These are phyloP conservation scores for Colletotrichum scovillei DNA, from an alignment of 2,329 filamentous ascomycete species.

Conservation along the genomic window DNA sequence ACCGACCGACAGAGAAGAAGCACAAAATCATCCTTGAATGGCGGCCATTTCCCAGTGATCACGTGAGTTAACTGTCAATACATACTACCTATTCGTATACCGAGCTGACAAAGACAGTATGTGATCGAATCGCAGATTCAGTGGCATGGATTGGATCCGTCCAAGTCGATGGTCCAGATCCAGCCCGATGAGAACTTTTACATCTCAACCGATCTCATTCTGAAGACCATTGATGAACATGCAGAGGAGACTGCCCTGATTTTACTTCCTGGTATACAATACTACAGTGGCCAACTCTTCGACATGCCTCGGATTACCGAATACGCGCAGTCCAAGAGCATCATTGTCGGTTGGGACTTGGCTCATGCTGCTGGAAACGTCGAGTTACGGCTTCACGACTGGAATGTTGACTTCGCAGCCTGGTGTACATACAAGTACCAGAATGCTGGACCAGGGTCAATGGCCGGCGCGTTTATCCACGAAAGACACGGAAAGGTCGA, in stretches of 20 bases:
- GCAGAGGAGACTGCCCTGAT: conserved; percentile 74
- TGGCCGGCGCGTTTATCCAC: conserved; percentile 80
- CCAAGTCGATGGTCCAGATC: conserved; percentile 79
- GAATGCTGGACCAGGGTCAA: conserved; percentile 79
- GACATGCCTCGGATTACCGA: conserved; percentile 79
- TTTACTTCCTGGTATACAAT: conserved; percentile 82
- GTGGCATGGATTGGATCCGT: conserved; percentile 75
- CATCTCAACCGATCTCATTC: conserved; percentile 73
- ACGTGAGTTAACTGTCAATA: conserved; percentile 59
- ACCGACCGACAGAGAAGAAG: conserved; percentile 70
- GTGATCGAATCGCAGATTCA: conserved; percentile 84
- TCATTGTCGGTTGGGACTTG: conserved; percentile 81
- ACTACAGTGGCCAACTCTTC: conserved; percentile 83
- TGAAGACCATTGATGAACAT: conserved; percentile 75
- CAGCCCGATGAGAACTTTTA: conserved; percentile 70
- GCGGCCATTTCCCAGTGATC: conserved; percentile 90
- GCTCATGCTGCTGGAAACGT: conserved; percentile 84
- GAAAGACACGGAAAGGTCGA: conserved; percentile 70
- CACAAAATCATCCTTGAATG: conserved; percentile 91
- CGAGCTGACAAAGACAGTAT: conserved; percentile 63
- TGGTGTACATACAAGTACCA: conserved; percentile 92
- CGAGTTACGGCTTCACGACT: conserved; percentile 77
- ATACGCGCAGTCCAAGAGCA: conserved; percentile 73
- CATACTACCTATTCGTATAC: background rate
- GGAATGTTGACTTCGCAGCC: conserved; percentile 83